Evolutionary conservation across 768 basidiomycete species (phyloP).

Genomic region (Phaeotremella skinneri): DNA sequence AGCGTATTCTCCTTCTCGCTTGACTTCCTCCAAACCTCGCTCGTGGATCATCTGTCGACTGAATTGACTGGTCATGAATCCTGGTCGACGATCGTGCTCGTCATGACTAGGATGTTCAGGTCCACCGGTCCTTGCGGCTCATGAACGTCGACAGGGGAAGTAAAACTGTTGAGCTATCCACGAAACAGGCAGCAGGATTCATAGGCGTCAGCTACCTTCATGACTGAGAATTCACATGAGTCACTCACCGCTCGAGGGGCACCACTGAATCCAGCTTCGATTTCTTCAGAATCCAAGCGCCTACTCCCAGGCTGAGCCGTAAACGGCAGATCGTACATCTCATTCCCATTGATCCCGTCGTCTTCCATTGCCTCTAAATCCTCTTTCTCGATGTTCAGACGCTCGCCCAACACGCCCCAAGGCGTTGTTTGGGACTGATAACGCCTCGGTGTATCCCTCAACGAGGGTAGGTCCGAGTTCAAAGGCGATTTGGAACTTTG

Average conservation of each 20-base stretch:
- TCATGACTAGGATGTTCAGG: constrained; percentile 28
- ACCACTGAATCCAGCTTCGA: constrained; percentile 5
- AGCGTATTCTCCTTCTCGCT: too few species aligned
- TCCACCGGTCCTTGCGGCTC: constrained; percentile 13
- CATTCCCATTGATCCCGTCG: constrained; percentile 1
- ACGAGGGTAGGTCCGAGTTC: constrained; percentile 2
- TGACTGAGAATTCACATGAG: neutral
- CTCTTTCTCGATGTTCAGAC: constrained; percentile 27
- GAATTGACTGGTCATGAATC: too few species aligned
- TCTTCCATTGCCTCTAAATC: constrained; percentile 21
- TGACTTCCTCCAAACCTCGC: too few species aligned
- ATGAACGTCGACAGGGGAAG: constrained; percentile 21
- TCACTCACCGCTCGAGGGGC: constrained; percentile 17
- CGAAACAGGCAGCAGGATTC: neutral
- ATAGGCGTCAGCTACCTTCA: neutral
- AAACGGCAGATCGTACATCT: constrained; percentile 19
- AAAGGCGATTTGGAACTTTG: neutral
- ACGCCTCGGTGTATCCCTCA: neutral
- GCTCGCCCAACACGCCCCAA: constrained; percentile 36
- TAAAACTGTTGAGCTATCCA: constrained; percentile 25
- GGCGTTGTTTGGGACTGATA: constrained; percentile 5
- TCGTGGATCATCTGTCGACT: too few species aligned
- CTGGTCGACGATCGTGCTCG: constrained; percentile 24
- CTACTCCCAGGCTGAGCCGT: constrained; percentile 27
- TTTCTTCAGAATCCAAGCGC: constrained; percentile 17